Evolutionary conservation across 169 alveolate genomes (phyloP).

Genomic region (Eimeria necatrix): DNA sequence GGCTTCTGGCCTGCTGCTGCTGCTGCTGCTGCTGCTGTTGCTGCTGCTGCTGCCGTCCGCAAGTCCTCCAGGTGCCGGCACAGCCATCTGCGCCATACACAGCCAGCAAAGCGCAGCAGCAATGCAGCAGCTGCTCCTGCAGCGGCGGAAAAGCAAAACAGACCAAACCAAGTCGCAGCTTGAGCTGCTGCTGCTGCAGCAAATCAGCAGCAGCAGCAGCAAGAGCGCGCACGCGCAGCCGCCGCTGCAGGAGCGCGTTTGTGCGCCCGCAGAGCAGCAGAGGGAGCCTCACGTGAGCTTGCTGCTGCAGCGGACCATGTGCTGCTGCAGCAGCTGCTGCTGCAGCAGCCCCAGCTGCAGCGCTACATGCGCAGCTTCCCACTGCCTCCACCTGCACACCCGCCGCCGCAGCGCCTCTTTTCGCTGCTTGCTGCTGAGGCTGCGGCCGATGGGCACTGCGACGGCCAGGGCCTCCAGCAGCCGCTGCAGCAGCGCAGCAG

Average conservation of each 20-base stretch:
- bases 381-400: not conserved
- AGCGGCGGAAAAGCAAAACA: too few species aligned
- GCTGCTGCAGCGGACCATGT: not conserved
- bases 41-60: not conserved
- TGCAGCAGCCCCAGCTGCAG: slow-evolving; percentile 8
- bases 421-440: not conserved
- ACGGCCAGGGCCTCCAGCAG: not conserved
- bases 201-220: not conserved
- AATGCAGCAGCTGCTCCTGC: not conserved
- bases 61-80: not conserved
- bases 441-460: not conserved
- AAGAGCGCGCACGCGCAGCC: not conserved
- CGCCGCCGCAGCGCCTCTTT: not conserved
- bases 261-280: not conserved
- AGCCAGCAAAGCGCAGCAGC: not conserved
- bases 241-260: not conserved
- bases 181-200: too few species aligned
- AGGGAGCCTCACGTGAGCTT: not conserved
- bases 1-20: not conserved
- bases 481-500: slow-evolving; percentile 4
- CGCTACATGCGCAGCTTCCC: slow-evolving; percentile 25
- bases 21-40: not conserved
- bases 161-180: too few species aligned
- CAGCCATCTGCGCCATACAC: not conserved
- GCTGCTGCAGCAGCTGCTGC: slow-evolving; percentile 7